phyloP scores from a whole-genome alignment of 306 rosid genomes.

The Quercus alba region DNA sequence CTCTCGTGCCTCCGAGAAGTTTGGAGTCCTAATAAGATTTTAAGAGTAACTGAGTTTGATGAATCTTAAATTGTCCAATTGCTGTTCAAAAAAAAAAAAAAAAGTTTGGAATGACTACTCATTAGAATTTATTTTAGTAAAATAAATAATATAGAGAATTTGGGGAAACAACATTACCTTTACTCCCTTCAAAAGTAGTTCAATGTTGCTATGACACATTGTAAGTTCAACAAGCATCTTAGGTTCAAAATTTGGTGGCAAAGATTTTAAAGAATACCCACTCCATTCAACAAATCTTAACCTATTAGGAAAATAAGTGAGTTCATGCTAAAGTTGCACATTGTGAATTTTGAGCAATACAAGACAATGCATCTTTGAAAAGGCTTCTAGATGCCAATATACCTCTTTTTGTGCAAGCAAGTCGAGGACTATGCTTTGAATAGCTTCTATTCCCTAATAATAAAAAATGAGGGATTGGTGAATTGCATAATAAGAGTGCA shows the following conservation, averaged over 20 bases:
- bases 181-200: neutral
- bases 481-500: neutral
- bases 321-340: neutral
- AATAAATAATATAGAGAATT: too few species aligned
- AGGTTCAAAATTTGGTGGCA: neutral
- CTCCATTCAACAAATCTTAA: slow-evolving; percentile 11
- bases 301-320: neutral
- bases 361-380: slow-evolving; percentile 8
- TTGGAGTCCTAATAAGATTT: too few species aligned
- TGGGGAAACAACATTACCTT: neutral
- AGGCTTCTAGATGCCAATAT: neutral
- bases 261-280: neutral
- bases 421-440: neutral
- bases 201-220: neutral
- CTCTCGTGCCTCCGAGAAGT: neutral
- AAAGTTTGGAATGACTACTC: too few species aligned
- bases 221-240: neutral
- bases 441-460: slow-evolving; percentile 25
- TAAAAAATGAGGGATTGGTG: neutral
- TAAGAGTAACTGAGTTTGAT: neutral
- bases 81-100: too few species aligned
- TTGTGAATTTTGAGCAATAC: slow-evolving; percentile 11
- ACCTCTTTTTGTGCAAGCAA: too few species aligned
- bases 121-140: too few species aligned
- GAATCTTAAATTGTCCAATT: neutral